A percentile compares a stretch with the other conserved stretches of the same genome.
Conservation (phyloP, 1,284 basidiomycete genomes). For the Ustilago tritici region DNA sequence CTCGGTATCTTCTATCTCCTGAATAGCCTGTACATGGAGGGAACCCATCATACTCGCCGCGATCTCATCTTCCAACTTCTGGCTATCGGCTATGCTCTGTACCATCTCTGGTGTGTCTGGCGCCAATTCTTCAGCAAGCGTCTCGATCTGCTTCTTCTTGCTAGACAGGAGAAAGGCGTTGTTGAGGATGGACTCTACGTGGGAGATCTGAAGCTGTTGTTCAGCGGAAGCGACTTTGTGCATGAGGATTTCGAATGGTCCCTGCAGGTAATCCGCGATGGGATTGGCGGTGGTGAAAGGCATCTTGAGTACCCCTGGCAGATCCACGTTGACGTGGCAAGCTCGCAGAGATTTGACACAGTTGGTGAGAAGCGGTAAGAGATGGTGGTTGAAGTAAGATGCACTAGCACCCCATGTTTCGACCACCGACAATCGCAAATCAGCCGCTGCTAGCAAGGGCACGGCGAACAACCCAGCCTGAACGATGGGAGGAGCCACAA, state of each 20-base stretch:
- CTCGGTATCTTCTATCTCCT: slow-evolving; percentile 40
- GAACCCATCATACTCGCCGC: slow-evolving; percentile 41
- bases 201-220: slow-evolving; percentile 38
- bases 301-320: slow-evolving; percentile 40
- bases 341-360: slow-evolving; percentile 48
- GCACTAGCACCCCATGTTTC: slow-evolving; percentile 45
- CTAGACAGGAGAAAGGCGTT: slow-evolving; percentile 27
- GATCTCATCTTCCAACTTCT: slow-evolving; percentile 43
- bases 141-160: slow-evolving; percentile 38
- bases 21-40: slow-evolving; percentile 33
- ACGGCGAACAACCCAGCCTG: slow-evolving; percentile 46
- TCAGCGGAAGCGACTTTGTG: slow-evolving; percentile 35
- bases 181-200: slow-evolving; percentile 41
- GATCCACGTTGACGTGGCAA: slow-evolving; percentile 37
- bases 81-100: slow-evolving; percentile 45
- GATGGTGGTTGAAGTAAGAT: slow-evolving; percentile 45
- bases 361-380: slow-evolving; percentile 39
- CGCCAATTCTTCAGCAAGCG: slow-evolving; percentile 32
- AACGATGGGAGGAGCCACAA: slow-evolving; percentile 39
- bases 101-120: slow-evolving; percentile 44
- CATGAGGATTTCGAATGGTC: slow-evolving; percentile 48
- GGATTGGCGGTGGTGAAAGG: slow-evolving; percentile 40
- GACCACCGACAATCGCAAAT: slow-evolving; percentile 42
- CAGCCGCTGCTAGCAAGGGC: slow-evolving; percentile 40
- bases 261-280: slow-evolving; percentile 40